Base-by-base conservation (phyloP, 441 rosid species). In the Manihot esculenta region DNA sequence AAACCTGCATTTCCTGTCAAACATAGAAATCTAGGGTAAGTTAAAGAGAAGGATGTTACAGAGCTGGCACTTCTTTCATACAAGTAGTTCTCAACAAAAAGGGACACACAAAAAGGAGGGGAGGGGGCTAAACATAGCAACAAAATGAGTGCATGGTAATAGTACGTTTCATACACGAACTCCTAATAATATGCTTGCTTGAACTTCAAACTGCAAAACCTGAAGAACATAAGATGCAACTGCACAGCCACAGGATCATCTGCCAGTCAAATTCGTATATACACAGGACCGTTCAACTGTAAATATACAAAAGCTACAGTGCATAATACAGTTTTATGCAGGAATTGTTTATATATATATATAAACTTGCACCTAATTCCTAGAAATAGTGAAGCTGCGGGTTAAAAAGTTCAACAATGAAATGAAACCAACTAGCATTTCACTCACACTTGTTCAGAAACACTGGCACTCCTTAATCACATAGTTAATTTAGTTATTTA, bases 371-470 rank as follows among this genome's bases (percentile, higher is more conserved):
- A 30, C 2, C 56, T 18, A n/a, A 23, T 38, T 48, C 54, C 57
- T 66, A 48, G 24, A 17, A 26, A 51, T n/a, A 4, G 53, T 11
- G 59, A 61, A 51, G 64, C 59, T 67, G 70, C 48, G 17, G 15
- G 66, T 48, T 56, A 27, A 55, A 35, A 63, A 24, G 38, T 63
- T 62, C 68, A 61, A 1, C 51, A 24, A 58, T 57, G 44, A 72
- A 62, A 72, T 27, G 66, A 72, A 68, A 66, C 65, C 65, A 35
- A 26, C 79, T 51, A 62, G 55, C 64, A 77, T 72, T 68, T 68
- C 68, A 72, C 33, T 74, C 79, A 66, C 68, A 55, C 56, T 53
- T 47, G 67, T 72, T 64, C 63, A 42, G 53, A 35, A 21, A 42
- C 60, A 8, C 54, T 72, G 62, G 71, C 71, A 74, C 61, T 48